Percentiles rank a stretch among this genome's conserved stretches.
These are phyloP conservation scores for Eimeria nieschulzi DNA, from an alignment of 169 alveolate species.

Conservation along the genomic window DNA sequence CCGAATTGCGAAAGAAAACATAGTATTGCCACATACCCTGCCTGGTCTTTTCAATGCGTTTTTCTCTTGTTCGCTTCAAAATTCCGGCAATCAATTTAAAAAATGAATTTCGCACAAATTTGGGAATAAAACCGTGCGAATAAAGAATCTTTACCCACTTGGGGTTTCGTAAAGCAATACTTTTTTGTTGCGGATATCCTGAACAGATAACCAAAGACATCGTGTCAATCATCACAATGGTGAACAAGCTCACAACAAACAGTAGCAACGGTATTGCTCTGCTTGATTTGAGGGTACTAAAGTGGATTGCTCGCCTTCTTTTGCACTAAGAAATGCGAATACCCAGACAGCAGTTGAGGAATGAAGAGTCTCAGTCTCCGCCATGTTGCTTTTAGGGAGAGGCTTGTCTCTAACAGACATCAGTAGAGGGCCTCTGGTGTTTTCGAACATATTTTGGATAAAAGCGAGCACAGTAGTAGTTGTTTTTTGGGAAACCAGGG, in stretches of 20 bases:
- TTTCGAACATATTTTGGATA: conserved; percentile 12
- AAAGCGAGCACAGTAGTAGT: conserved; percentile 32
- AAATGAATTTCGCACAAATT: conserved; percentile 20
- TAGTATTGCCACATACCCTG: background rate
- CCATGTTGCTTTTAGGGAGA: background rate
- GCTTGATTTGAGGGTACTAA: too few species aligned
- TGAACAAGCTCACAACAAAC: too few species aligned
- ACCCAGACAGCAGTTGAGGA: conserved; percentile 51
- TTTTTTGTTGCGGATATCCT: conserved; percentile 61
- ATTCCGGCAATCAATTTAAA: conserved; percentile 46
- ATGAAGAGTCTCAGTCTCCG: conserved; percentile 13
- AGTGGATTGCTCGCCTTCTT: conserved; percentile 8
- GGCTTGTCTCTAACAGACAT: conserved; percentile 15
- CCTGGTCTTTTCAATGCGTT: conserved; percentile 16
- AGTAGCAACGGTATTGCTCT: too few species aligned
- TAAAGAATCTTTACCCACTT: conserved; percentile 40
- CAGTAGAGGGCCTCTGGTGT: conserved; percentile 15
- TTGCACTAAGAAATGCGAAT: conserved; percentile 39
- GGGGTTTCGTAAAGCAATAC: conserved; percentile 2
- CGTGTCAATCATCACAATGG: too few species aligned
- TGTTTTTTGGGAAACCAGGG: background rate
- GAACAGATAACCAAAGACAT: background rate
- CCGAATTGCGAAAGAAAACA: background rate
- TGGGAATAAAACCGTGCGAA: conserved; percentile 49
- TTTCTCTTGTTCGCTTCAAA: conserved; percentile 43